Evolutionary conservation across 2,329 filamentous ascomycete genomes (phyloP).

Genomic region (Claviceps quebecensis): DNA sequence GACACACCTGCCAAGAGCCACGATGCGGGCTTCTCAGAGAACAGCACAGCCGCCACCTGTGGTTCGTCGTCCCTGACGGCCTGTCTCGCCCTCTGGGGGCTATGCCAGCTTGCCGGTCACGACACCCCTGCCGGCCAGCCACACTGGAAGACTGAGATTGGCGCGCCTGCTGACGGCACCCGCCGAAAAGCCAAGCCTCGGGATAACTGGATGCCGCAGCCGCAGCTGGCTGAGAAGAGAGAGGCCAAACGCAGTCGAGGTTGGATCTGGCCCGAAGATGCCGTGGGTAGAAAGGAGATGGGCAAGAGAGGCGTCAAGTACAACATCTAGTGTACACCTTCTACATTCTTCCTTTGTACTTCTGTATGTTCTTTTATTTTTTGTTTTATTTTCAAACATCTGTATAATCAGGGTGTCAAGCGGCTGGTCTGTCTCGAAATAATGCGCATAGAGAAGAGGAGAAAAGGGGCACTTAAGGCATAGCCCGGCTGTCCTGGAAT

Average conservation of each 20-base stretch:
- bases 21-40: conserved; percentile 22
- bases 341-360: neutral
- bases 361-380: neutral
- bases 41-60: conserved; percentile 9
- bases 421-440: neutral
- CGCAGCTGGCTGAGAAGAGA: conserved; percentile 59
- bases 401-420: neutral
- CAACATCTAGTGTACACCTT: conserved; percentile 8
- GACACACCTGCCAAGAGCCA: conserved; percentile 18
- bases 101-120: conserved; percentile 57
- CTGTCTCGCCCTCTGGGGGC: conserved; percentile 61
- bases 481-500: neutral
- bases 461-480: neutral
- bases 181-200: conserved; percentile 54
- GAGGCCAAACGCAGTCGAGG: conserved; percentile 60
- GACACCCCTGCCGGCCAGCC: conserved; percentile 40
- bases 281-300: conserved; percentile 56
- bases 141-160: conserved; percentile 57
- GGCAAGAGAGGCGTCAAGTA: conserved; percentile 52
- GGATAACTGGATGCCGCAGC: conserved; percentile 63
- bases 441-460: neutral
- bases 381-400: neutral
- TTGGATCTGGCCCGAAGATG: conserved; percentile 65
- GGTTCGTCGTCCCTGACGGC: conserved; percentile 47
- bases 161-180: conserved; percentile 59